Base-by-base conservation (phyloP, 2,329 filamentous ascomycete species). In the Pestalotiopsis sp. region DNA sequence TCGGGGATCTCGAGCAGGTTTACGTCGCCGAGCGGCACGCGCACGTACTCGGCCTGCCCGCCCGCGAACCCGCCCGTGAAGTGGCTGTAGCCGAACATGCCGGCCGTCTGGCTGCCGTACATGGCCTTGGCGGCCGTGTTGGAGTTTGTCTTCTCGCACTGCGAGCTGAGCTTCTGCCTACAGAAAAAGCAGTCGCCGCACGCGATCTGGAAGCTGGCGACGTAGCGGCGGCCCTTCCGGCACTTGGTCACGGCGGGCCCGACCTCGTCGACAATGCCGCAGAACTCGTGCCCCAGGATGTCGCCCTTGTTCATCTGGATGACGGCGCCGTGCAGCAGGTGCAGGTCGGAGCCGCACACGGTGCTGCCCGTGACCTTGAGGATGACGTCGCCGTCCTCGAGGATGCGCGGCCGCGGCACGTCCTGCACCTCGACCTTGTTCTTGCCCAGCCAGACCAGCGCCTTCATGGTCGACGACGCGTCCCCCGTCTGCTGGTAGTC, bases 61-160 rank as follows among this genome's bases (percentile, higher is more conserved):
- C 94, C 93, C 0, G 93, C 93, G 76, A 95, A 97, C 0, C 94
- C 94, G 6, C 93, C 94, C 0, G 92, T 94, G 76, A 97, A 93
- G 76, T 94, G 91, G 2, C 88, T 90, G 75, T 92, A 93, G 1
- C 91, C 91, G 74, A 93, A 92, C 72, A 93, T 90, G 20, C 90
- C 94, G 0, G 92, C 87, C 3, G 93, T 95, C 64, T 90, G 86
- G 2, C 90, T 89, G 13, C 94, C 94, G 76, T 96, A 97, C 90
- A 97, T 91, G 66, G 86, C 88, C 72, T 92, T 91, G 71, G 87
- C 87, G 59, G 89, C 86, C 0, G 86, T 90, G 78, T 93, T 96
- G 57, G 89, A 82, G 78, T 94, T 96, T 0, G 93, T 97, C 79
- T 85, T 88, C 75, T 94, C 92, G 78, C 94, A 97, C 75, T 93